Evolutionary conservation across 1,284 basidiomycete genomes (phyloP), one percentile per base, ranked within the genome.

Genomic region (Austropuccinia psidii): DNA sequence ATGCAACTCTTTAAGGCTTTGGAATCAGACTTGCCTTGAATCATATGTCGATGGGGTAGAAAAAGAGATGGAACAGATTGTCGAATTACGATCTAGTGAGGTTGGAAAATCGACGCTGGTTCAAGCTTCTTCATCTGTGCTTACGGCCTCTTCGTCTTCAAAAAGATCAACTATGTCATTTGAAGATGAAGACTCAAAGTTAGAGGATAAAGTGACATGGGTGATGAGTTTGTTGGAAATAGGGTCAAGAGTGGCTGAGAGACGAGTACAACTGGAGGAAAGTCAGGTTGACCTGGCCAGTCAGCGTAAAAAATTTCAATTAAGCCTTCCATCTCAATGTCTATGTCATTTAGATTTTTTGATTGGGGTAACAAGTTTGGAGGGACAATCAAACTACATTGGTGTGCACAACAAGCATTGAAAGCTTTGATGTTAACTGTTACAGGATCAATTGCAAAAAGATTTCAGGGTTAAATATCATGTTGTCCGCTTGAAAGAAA

Each of bases 401-500:
- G n/a, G n/a, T n/a, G n/a, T n/a, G n/a, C n/a, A n/a, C n/a, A n/a
- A n/a, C n/a, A n/a, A n/a, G n/a, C n/a, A n/a, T n/a, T n/a, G n/a
- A n/a, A n/a, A n/a, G n/a, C n/a, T n/a, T n/a, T n/a, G n/a, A n/a
- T n/a, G n/a, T n/a, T n/a, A n/a, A n/a, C n/a, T n/a, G n/a, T n/a
- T n/a, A n/a, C n/a, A n/a, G n/a, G n/a, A n/a, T n/a, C n/a, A n/a
- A n/a, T n/a, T n/a, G n/a, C n/a, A n/a, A n/a, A n/a, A n/a, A n/a
- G 69, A 72, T 54, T 31, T 45, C 27, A 62, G 69, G 45, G 69
- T 72, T 52, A 37, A 39, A 52, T 72, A 62, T 27, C 57, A 72
- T 31, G 9, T 61, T 15, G 58, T 33, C 33, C 69, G 69, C 17
- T 47, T 58, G 2, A 52, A 21, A 19, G 33, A 72, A 41, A 72